phyloP scores from a whole-genome alignment of 208 protist species.

The Zelonia costaricensis region DNA sequence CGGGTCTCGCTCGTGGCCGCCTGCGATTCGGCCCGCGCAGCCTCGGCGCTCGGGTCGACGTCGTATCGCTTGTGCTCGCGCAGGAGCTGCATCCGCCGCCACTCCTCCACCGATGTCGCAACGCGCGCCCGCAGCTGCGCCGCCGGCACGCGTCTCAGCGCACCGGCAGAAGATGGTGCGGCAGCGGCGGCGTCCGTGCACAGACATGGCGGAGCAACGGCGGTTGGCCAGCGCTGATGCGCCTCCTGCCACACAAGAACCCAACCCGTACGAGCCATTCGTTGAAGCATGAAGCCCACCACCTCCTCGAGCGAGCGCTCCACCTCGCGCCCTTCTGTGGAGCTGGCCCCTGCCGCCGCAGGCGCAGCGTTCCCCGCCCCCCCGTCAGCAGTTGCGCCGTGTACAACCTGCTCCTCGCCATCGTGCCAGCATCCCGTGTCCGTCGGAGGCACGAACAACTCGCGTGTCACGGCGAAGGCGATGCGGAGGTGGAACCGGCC shows the following conservation, averaged over 20 bases:
- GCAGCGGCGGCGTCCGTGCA: not conserved
- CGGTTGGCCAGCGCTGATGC: slow-evolving; percentile 35
- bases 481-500: slow-evolving; percentile 8
- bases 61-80: slow-evolving; percentile 12
- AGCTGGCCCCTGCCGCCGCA: too few relatives aligned
- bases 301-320: not conserved
- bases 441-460: slow-evolving; percentile 12
- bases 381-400: too few relatives aligned
- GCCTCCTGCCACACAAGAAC: slow-evolving; percentile 44
- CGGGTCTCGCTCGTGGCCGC: not conserved
- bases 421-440: too few relatives aligned
- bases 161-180: not conserved
- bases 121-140: not conserved
- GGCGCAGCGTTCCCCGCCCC: too few relatives aligned
- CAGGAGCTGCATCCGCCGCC: slow-evolving; percentile 13
- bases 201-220: slow-evolving; percentile 20
- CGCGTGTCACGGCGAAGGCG: slow-evolving; percentile 23
- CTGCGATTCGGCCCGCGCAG: not conserved
- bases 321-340: too few relatives aligned
- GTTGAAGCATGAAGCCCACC: not conserved
- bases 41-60: not conserved
- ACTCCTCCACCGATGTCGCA: slow-evolving; percentile 11
- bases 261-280: slow-evolving; percentile 28
- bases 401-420: too few relatives aligned
- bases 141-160: not conserved